Evolutionary conservation across 75 land plant genomes (phyloP).

Genomic region (Pseudotsuga menziesii): DNA sequence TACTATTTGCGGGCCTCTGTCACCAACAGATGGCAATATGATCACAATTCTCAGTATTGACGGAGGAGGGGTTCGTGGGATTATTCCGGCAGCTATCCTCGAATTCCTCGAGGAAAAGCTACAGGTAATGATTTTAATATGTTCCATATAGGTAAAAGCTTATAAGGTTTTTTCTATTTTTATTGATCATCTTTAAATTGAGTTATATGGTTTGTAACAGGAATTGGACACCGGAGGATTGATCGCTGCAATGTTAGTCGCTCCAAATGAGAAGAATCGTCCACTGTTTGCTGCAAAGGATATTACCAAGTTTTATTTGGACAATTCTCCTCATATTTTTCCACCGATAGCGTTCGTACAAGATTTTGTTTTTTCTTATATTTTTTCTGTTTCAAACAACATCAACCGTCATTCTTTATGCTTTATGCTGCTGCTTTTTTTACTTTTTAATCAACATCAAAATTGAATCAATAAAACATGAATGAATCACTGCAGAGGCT

Average conservation of each 20-base stretch:
- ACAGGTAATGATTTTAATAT: neutral
- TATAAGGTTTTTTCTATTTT: no score
- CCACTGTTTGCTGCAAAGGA: conserved; percentile 43
- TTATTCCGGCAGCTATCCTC: neutral
- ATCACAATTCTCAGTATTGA: neutral
- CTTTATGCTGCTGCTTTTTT: no score
- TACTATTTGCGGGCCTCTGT: no score
- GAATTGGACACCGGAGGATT: conserved; percentile 51
- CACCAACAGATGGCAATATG: neutral
- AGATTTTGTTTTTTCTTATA: no score
- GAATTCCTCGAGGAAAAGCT: neutral
- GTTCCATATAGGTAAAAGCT: no score
- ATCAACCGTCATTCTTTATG: no score
- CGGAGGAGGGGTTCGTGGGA: neutral
- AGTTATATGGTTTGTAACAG: conserved; percentile 8
- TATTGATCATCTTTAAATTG: no score
- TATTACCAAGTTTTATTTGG: conserved; percentile 24
- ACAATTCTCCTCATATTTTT: conserved; percentile 18
- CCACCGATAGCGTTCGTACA: conserved; percentile 12
- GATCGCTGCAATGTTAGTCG: conserved; percentile 42
- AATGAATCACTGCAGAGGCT: no score
- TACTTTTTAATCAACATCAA: neutral
- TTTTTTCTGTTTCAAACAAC: no score
- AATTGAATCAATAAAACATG: no score
- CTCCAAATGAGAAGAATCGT: conserved; percentile 32